These are phyloP conservation scores for Paspalum notatum DNA, from an alignment of 176 grass and related monocot species.

Conservation along the genomic window DNA sequence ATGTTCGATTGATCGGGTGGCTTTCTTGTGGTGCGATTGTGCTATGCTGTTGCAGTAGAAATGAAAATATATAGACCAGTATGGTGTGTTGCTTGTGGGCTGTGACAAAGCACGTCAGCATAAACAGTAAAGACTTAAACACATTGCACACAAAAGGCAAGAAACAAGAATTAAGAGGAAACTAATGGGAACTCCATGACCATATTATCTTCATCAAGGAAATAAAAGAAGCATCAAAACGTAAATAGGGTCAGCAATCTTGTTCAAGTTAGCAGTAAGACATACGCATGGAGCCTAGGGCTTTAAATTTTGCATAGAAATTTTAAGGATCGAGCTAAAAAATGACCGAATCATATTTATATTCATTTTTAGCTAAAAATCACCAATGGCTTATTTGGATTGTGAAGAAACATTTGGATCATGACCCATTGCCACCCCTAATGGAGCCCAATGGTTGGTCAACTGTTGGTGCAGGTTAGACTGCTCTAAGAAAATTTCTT, in stretches of 20 bases:
- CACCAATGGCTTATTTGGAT: too few species aligned
- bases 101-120: neutral
- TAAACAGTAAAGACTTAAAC: neutral
- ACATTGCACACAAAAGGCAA: neutral
- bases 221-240: neutral
- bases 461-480: neutral
- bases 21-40: slow-evolving; percentile 20
- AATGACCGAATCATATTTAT: too few species aligned
- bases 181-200: neutral
- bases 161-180: neutral
- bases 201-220: slow-evolving; percentile 7
- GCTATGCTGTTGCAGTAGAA: slow-evolving; percentile 27
- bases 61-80: slow-evolving; percentile 3
- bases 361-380: too few species aligned
- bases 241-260: neutral
- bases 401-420: too few species aligned
- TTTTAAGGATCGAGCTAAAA: too few species aligned
- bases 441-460: slow-evolving; percentile 5
- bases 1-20: slow-evolving; percentile 2
- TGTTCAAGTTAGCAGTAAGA: slow-evolving; percentile 24
- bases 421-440: too few species aligned
- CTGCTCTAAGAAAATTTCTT: neutral
- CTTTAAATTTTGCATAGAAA: too few species aligned
- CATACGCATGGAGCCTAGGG: neutral
- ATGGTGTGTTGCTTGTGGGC: slow-evolving; percentile 31